Conservation (phyloP, 2,329 filamentous ascomycete species). For the Phaeoacremonium minimum region DNA sequence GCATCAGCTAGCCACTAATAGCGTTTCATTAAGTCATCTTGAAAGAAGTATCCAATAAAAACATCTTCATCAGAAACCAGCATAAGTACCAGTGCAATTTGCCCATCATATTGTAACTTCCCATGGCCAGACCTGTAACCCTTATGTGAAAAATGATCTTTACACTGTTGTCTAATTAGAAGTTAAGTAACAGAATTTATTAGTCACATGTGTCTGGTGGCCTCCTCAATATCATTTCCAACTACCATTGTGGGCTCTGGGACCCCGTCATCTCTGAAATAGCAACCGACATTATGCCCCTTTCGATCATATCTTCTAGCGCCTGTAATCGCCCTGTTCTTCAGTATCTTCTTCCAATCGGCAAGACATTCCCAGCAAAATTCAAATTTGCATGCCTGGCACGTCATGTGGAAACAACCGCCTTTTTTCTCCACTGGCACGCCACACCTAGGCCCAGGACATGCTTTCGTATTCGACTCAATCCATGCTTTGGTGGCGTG, state of each 20-base stretch:
- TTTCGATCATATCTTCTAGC: conserved; percentile 4
- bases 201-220: background rate
- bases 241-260: conserved; percentile 8
- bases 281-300: conserved; percentile 12
- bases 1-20: too few species aligned
- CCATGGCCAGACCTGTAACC: too few species aligned
- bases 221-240: conserved; percentile 9
- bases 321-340: background rate
- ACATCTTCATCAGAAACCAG: too few species aligned
- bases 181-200: too few species aligned
- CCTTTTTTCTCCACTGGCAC: conserved; percentile 18
- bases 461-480: conserved; percentile 16
- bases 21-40: too few species aligned
- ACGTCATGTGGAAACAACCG: conserved; percentile 35
- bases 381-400: conserved; percentile 28
- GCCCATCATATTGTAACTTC: too few species aligned
- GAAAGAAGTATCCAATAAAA: too few species aligned
- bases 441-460: conserved; percentile 13
- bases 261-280: conserved; percentile 8
- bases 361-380: conserved; percentile 26
- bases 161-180: too few species aligned
- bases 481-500: conserved; percentile 14
- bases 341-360: conserved; percentile 14
- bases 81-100: too few species aligned
- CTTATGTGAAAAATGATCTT: too few species aligned